Evolutionary conservation across 1,284 basidiomycete genomes (phyloP), one percentile per base, ranked within the genome.

Genomic region (Rhodofomes roseus): DNA sequence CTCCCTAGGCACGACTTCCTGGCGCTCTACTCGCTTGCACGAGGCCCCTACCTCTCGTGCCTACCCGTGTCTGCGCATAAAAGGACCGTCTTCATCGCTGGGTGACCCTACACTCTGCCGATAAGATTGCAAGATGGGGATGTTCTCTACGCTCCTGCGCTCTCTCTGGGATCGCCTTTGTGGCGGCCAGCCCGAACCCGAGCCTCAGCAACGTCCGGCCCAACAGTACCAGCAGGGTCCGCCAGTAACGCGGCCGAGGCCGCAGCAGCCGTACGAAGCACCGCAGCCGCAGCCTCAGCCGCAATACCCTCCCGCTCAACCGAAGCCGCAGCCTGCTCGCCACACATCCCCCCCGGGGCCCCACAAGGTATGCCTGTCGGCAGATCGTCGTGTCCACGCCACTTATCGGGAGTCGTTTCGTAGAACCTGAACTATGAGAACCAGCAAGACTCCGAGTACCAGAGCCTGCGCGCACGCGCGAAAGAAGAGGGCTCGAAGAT

Each of bases 401-500:
- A 11, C 9, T 12, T 8, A 11, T 25, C n/a, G 1, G 6, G 39
- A 8, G 23, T 3, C 50, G 31, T 36, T 6, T 7, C 22, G 23
- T 70, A 90, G 82, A 83, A 87, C 67, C 76, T 74, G 62, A 85
- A 88, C 68, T 81, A 84, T 65, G 68, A 84, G 65, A 90, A 93
- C 70, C 85, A 90, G 65, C 79, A 84, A 63, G 84, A 93, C 68
- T 78, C 81, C 29, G 77, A 89, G 64, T 95, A 95, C 68, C 74
- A 77, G 56, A 73, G 78, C 22, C 80, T 95, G 40, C 84, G 95
- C 20, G 82, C 85, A 58, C 81, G 84, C 63, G 94, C 93, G 9
- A 87, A 85, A 54, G 79, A 82, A 55, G 89, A 90, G 66, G 90
- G 90, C 25, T 84, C 89, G 66, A 68, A 81, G 69, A 94, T 94